Percentiles rank a stretch among this genome's conserved stretches.
These are phyloP conservation scores for Hyaloscypha finlandica DNA, from an alignment of 495 filamentous ascomycete species.

Conservation along the genomic window DNA sequence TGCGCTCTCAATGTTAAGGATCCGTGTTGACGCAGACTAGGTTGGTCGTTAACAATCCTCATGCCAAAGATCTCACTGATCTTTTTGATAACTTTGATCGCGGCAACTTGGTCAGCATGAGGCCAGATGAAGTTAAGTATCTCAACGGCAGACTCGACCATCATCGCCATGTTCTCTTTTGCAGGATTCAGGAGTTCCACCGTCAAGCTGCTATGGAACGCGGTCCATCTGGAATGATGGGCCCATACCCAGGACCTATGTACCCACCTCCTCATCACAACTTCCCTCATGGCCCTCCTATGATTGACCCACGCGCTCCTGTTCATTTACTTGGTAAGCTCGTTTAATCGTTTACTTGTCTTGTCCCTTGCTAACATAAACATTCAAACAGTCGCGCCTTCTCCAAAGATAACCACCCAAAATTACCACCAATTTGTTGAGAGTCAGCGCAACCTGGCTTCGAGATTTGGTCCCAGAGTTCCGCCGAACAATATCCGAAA, in stretches of 20 bases:
- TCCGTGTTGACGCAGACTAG: neutral
- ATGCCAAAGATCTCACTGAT: neutral
- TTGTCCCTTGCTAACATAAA: too few relatives aligned
- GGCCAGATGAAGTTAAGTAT: neutral
- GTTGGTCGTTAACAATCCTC: neutral
- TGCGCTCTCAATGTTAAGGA: neutral
- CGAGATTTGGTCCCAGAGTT: neutral
- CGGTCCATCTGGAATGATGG: neutral
- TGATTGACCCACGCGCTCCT: neutral
- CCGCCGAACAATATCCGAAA: neutral
- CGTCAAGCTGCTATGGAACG: neutral
- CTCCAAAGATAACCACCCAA: neutral
- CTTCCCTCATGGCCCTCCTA: neutral
- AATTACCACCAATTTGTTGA: slow-evolving; percentile 3
- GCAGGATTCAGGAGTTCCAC: neutral
- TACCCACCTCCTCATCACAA: neutral
- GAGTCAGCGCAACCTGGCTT: neutral
- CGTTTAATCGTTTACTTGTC: too few relatives aligned
- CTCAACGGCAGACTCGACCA: neutral
- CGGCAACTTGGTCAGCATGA: neutral
- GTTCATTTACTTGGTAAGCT: neutral
- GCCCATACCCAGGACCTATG: neutral
- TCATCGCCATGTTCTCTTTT: neutral
- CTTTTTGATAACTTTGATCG: slow-evolving; percentile 2
- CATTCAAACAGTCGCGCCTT: neutral